Conservation (phyloP, 1,139 yeast species). For the Nakaseomyces kungkrabaensis region DNA sequence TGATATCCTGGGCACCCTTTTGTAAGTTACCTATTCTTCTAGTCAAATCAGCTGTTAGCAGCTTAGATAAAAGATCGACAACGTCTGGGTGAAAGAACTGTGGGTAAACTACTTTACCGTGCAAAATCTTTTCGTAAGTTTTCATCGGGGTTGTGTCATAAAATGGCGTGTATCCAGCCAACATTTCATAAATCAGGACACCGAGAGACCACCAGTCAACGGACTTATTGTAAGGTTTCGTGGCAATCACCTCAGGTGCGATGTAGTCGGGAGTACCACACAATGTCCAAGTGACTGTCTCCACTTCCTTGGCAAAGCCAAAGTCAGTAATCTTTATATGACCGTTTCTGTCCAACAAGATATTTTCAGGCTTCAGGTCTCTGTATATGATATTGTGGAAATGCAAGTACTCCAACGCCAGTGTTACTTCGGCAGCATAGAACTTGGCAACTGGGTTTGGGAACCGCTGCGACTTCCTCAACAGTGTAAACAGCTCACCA, state of each 20-base stretch:
- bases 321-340: constrained; percentile 60
- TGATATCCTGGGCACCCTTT: constrained; percentile 83
- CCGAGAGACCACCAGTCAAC: constrained; percentile 99
- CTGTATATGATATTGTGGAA: constrained; percentile 69
- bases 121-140: constrained; percentile 87
- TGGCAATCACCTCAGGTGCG: constrained; percentile 95
- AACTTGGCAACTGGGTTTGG: constrained; percentile 81
- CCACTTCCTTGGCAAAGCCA: constrained; percentile 78
- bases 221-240: constrained; percentile 92
- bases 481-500: constrained; percentile 82
- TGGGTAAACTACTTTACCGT: constrained; percentile 83
- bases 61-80: constrained; percentile 64
- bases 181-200: constrained; percentile 87
- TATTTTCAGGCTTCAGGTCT: constrained; percentile 84
- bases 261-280: constrained; percentile 98
- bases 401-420: constrained; percentile 52
- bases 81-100: constrained; percentile 84
- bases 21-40: constrained; percentile 86
- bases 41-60: constrained; percentile 84
- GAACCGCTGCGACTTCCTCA: constrained; percentile 85
- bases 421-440: constrained; percentile 52
- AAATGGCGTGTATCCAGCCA: constrained; percentile 96
- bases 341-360: constrained; percentile 56
- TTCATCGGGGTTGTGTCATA: constrained; percentile 96
- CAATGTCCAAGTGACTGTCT: constrained; percentile 88